phyloP scores from a whole-genome alignment of 345 rosid genomes.

The Sisymbrium altissimum region DNA sequence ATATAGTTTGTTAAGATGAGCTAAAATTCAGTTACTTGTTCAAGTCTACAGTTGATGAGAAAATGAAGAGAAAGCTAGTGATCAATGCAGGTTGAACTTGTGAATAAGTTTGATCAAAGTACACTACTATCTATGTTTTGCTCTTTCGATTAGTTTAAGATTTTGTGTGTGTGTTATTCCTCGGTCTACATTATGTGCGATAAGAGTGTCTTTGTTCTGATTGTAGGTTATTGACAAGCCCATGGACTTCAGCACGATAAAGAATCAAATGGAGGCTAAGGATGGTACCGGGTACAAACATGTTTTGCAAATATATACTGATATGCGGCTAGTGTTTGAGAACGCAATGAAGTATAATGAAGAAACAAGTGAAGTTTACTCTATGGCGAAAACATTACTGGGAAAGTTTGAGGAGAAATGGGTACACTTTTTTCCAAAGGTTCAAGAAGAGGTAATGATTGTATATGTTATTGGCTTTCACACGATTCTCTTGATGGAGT shows the following conservation, averaged over 20 bases:
- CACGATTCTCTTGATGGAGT: constrained; percentile 8
- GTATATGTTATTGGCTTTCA: not conserved
- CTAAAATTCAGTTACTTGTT: not conserved
- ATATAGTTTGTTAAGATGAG: not conserved
- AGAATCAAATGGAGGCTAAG: constrained; percentile 84
- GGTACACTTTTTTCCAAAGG: constrained; percentile 73
- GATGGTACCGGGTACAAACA: constrained; percentile 77
- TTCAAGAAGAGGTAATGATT: constrained; percentile 65
- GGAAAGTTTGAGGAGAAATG: constrained; percentile 88
- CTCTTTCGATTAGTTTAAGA: not conserved
- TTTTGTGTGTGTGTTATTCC: not conserved
- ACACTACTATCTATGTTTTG: not conserved
- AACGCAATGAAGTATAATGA: constrained; percentile 96
- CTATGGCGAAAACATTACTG: constrained; percentile 82
- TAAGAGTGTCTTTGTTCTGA: constrained; percentile 1
- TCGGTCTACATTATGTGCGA: not conserved
- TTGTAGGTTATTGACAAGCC: constrained; percentile 79
- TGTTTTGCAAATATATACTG: constrained; percentile 72
- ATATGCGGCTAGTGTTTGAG: constrained; percentile 78
- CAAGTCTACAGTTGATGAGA: constrained; percentile 2
- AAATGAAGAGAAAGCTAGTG: constrained; percentile 2
- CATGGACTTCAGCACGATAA: constrained; percentile 90
- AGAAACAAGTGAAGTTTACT: constrained; percentile 61
- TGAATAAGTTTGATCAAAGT: not conserved
- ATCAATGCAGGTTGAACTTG: constrained; percentile 10